Percentiles rank a stretch among this genome's conserved stretches.
These are phyloP conservation scores for cucumber (Cucumis sativus) DNA, from an alignment of 306 rosid species.

Conservation along the genomic window Cucumber_9930_V3 NC_026657.2:32224501-32225000, in stretches of 20 bases:
- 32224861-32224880: not conserved
- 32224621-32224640: not conserved
- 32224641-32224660: not conserved
- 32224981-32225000: conserved; percentile 18
- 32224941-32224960: not conserved
- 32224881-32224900: not conserved
- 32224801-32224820: not conserved
- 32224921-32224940: not conserved
- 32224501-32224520: not conserved
- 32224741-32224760: not conserved
- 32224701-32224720: not conserved
- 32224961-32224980: not conserved
- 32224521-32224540: not conserved
- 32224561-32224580: not conserved
- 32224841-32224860: not conserved
- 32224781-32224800: not conserved
- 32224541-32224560: not conserved
- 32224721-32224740: not conserved
- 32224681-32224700: not conserved
- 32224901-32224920: not conserved
- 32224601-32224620: not conserved
- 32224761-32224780: not conserved
- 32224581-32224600: not conserved
- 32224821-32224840: not conserved
- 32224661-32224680: not conserved